phyloP scores from a whole-genome alignment of 768 basidiomycete species.

The Suillus placidus region DNA sequence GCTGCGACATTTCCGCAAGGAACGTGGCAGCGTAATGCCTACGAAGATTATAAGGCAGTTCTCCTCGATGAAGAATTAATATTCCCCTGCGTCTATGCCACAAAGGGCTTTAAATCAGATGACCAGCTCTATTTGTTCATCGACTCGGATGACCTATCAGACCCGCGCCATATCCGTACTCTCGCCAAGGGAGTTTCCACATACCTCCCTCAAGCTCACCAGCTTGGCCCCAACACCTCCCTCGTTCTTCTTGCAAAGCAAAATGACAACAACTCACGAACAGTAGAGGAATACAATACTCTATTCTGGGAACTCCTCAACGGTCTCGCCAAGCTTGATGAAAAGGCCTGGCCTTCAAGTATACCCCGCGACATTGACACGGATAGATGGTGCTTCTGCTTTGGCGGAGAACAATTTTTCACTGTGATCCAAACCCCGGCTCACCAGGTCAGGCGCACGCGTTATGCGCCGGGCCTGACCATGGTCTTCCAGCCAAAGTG shows the following conservation, averaged over 20 bases:
- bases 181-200: conserved; percentile 18
- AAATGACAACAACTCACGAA: conserved; percentile 6
- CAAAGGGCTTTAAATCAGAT: conserved; percentile 27
- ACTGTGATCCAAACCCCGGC: conserved; percentile 25
- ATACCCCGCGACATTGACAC: conserved; percentile 26
- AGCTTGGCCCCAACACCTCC: conserved; percentile 24
- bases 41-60: conserved; percentile 24
- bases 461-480: conserved; percentile 22
- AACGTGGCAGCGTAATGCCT: conserved; percentile 22
- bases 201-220: conserved; percentile 21
- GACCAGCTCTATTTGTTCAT: conserved; percentile 25
- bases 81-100: conserved; percentile 26
- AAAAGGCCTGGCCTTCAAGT: conserved; percentile 19
- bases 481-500: conserved; percentile 29
- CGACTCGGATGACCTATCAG: conserved; percentile 26
- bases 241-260: conserved; percentile 24
- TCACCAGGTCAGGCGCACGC: conserved; percentile 26
- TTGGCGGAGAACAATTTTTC: conserved; percentile 25
- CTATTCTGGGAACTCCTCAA: conserved; percentile 26
- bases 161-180: conserved; percentile 23
- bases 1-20: conserved; percentile 14
- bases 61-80: conserved; percentile 25
- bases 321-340: conserved; percentile 21
- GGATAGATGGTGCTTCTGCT: conserved; percentile 25
- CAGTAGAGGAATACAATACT: conserved; percentile 23